A percentile compares a stretch with the other conserved stretches of the same genome.
phyloP scores from a whole-genome alignment of 345 rosid genomes.

The Eucalyptus sideroxylon region DNA sequence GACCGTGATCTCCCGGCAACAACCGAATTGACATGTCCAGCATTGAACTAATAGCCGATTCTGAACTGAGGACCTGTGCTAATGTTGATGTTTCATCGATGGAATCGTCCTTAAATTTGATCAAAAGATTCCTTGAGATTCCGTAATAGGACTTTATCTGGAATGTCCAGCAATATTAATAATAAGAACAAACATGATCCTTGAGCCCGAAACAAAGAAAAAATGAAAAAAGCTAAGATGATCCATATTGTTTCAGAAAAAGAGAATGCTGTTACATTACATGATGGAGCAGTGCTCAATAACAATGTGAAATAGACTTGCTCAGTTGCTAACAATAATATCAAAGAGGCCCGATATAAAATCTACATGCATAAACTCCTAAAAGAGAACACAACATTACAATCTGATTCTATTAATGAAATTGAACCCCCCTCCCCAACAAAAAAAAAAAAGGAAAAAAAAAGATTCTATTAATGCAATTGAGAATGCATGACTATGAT shows the following conservation, averaged over 20 bases:
- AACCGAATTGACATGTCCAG: conserved; percentile 89
- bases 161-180: neutral
- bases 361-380: neutral
- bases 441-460: fast-evolving
- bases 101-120: conserved; percentile 78
- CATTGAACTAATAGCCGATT: conserved; percentile 84
- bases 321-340: neutral
- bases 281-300: neutral
- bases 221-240: neutral
- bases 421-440: neutral
- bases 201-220: neutral
- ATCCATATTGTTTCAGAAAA: neutral
- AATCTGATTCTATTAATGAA: neutral
- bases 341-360: neutral
- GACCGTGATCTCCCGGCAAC: conserved; percentile 91
- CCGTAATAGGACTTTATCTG: conserved; percentile 96
- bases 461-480: neutral
- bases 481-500: neutral
- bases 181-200: neutral
- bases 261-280: neutral
- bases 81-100: conserved; percentile 83
- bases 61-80: conserved; percentile 87
- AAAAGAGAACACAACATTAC: neutral
- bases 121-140: conserved; percentile 79
- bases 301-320: neutral